Conservation (phyloP, 352 stramenopile genomes). For the Phytopythium ostracodes region DNA sequence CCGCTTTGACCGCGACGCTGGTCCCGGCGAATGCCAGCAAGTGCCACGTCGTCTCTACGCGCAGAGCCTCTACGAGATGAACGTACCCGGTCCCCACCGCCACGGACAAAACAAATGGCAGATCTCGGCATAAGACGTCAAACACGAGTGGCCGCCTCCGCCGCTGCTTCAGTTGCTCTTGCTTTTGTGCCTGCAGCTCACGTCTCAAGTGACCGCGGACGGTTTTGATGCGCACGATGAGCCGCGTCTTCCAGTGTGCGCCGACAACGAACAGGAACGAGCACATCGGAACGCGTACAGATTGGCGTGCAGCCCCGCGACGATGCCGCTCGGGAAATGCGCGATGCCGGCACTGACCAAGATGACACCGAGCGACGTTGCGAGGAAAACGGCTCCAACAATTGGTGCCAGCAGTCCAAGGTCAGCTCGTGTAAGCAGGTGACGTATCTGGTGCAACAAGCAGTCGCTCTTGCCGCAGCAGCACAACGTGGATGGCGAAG, state of each 20-base stretch:
- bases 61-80: conserved; percentile 16
- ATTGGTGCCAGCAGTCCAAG: conserved; percentile 11
- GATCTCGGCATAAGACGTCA: conserved; percentile 18
- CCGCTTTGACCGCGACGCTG: conserved; percentile 13
- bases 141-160: conserved; percentile 5
- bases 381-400: conserved; percentile 3
- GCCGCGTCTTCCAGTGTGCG: conserved; percentile 14
- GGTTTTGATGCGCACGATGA: conserved; percentile 17
- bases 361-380: conserved; percentile 6
- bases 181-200: neutral
- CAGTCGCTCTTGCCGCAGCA: conserved; percentile 16
- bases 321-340: conserved; percentile 8
- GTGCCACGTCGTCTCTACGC: conserved; percentile 15
- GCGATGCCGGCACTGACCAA: conserved; percentile 6
- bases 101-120: conserved; percentile 15
- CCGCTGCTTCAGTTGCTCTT: neutral
- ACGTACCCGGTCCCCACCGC: conserved; percentile 17
- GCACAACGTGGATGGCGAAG: conserved; percentile 14
- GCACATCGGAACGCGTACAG: neutral
- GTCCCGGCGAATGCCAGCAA: conserved; percentile 16
- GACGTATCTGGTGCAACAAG: neutral
- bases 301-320: neutral
- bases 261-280: conserved; percentile 12
- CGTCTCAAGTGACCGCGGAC: conserved; percentile 8
- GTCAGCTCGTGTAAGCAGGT: conserved; percentile 1